Evolutionary conservation across 208 protist species (phyloP).

Genomic region (Wallacemonas sp.): DNA sequence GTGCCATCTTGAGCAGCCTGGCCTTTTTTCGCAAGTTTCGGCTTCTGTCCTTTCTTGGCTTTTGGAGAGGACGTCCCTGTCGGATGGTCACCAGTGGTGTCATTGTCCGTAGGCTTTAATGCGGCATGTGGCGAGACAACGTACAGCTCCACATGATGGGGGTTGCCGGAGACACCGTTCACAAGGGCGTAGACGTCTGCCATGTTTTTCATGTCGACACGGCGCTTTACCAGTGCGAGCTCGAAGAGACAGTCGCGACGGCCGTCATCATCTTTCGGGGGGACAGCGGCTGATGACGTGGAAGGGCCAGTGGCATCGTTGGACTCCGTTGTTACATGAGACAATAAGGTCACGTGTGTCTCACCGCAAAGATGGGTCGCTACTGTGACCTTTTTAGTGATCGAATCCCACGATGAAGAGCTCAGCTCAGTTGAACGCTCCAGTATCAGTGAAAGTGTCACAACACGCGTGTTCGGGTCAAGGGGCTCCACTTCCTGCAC

Average conservation of each 20-base stretch:
- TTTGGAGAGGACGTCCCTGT: not conserved
- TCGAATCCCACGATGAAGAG: not conserved
- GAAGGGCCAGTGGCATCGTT: not conserved
- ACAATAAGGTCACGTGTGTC: not conserved
- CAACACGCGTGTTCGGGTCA: not conserved
- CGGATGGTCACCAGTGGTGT: not conserved
- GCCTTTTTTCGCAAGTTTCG: conserved; percentile 8
- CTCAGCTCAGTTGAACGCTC: not conserved
- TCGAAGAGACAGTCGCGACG: not conserved
- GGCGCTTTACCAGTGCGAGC: not conserved
- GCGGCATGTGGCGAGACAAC: not conserved
- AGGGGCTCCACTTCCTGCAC: conserved; percentile 5
- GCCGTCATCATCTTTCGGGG: not conserved
- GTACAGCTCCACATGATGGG: conserved; percentile 8
- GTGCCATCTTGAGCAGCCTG: not conserved
- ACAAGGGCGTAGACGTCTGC: not conserved
- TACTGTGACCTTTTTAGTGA: not conserved
- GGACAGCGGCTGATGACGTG: not conserved
- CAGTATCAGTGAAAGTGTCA: conserved; percentile 12
- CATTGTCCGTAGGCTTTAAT: not conserved
- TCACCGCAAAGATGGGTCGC: not conserved
- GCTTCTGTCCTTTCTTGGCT: conserved; percentile 6
- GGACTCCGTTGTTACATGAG: not conserved
- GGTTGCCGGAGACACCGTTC: not conserved
- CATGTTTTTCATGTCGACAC: not conserved